Conservation (phyloP, 768 basidiomycete species). For the Agaricus subrufescens region DNA sequence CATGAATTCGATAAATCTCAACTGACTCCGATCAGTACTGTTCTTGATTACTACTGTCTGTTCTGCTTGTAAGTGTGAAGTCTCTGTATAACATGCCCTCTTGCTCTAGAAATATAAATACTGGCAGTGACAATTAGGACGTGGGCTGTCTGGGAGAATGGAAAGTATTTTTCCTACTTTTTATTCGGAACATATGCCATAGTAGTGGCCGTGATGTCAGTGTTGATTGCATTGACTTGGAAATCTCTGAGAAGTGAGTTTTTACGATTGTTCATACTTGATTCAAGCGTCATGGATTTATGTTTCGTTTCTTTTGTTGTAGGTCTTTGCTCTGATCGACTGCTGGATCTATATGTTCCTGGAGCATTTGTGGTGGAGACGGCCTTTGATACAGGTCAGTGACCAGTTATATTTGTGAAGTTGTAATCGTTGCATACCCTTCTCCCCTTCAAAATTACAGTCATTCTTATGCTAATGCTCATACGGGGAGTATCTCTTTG, state of each 20-base stretch:
- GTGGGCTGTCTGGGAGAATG: not conserved
- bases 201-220: not conserved
- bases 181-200: not conserved
- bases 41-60: too few relatives aligned
- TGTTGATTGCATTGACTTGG: not conserved
- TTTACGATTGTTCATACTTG: too few relatives aligned
- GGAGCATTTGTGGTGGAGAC: not conserved
- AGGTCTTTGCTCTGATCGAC: too few relatives aligned
- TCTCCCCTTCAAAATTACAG: not conserved
- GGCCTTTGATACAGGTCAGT: not conserved
- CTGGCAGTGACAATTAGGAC: slow-evolving; percentile 1
- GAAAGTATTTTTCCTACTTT: not conserved
- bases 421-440: not conserved
- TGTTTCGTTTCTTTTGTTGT: not conserved
- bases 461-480: not conserved
- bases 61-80: not conserved
- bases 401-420: not conserved
- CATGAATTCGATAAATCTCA: too few relatives aligned
- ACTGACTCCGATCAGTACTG: too few relatives aligned
- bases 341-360: not conserved
- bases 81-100: too few relatives aligned
- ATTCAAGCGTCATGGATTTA: too few relatives aligned
- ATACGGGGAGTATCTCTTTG: not conserved
- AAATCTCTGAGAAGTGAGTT: not conserved
- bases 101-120: not conserved